Percentiles rank a stretch among this genome's conserved stretches.
Evolutionary conservation across 495 filamentous ascomycete genomes (phyloP).

Genomic region (Bacidia rubella): DNA sequence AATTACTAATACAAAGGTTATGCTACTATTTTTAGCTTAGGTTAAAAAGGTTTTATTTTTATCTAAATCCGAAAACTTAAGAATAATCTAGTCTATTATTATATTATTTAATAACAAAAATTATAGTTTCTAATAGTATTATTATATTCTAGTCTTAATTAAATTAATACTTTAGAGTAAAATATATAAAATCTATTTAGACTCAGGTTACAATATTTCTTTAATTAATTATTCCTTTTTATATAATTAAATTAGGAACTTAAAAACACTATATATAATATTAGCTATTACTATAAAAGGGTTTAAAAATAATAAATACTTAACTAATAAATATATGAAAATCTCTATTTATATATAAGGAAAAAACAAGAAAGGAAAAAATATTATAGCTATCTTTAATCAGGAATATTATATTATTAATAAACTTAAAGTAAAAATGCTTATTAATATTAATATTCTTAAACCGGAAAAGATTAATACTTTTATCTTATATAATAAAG

Average conservation of each 20-base stretch:
- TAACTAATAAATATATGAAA: neutral
- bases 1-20: too few species aligned
- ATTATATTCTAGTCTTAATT: neutral
- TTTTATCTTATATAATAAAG: neutral
- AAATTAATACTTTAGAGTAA: neutral
- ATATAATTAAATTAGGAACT: neutral
- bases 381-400: neutral
- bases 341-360: neutral
- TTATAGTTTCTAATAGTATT: slow-evolving; percentile 1
- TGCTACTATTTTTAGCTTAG: too few species aligned
- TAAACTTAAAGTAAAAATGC: neutral
- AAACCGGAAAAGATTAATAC: neutral
- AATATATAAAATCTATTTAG: neutral
- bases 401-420: neutral
- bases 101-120: neutral
- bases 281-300: neutral
- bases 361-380: neutral
- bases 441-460: slow-evolving; percentile 1
- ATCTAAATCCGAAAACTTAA: neutral
- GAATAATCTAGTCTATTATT: neutral
- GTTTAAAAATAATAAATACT: neutral
- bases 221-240: neutral
- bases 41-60: neutral
- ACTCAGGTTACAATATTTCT: neutral
- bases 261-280: neutral